A percentile compares a stretch with the other conserved stretches of the same genome.
Evolutionary conservation across 768 basidiomycete species (phyloP).

Genomic region (Ramaria sp.): DNA sequence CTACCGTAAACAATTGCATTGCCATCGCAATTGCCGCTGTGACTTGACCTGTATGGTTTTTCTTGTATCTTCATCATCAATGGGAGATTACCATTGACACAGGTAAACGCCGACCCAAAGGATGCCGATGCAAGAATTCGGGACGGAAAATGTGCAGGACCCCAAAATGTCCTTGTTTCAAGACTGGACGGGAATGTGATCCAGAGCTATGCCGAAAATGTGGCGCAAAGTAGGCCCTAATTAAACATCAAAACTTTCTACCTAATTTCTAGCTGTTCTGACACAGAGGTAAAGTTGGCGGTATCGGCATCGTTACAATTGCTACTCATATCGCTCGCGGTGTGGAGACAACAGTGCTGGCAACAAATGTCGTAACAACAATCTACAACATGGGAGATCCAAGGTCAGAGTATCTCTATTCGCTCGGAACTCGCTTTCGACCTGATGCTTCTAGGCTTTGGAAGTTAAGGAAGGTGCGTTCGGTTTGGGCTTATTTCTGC

Average conservation of each 20-base stretch:
- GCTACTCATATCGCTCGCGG: no score
- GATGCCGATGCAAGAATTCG: conserved; percentile 38
- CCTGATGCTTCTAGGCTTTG: conserved; percentile 21
- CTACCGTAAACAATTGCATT: conserved; percentile 37
- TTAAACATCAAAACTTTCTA: no score
- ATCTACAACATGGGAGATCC: conserved; percentile 32
- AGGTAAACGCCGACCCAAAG: conserved; percentile 48
- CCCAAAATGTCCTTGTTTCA: conserved; percentile 41
- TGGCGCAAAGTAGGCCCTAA: conserved; percentile 31
- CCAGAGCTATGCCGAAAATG: conserved; percentile 51
- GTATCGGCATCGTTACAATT: no score
- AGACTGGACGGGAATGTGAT: conserved; percentile 51
- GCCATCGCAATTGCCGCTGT: conserved; percentile 48
- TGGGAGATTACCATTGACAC: conserved; percentile 10
- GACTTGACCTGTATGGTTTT: conserved; percentile 32
- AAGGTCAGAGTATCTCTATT: conserved; percentile 27
- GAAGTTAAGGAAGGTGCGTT: conserved; percentile 33
- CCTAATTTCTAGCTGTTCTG: no score
- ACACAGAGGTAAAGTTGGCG: no score
- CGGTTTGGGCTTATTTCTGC: conserved; percentile 47
- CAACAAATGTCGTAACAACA: conserved; percentile 34
- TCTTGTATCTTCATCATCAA: neutral
- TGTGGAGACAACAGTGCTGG: no score
- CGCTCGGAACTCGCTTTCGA: neutral
- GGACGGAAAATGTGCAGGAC: conserved; percentile 24